Evolutionary conservation across 2,329 filamentous ascomycete genomes (phyloP).

Genomic region (Botrytis hyacinthi): DNA sequence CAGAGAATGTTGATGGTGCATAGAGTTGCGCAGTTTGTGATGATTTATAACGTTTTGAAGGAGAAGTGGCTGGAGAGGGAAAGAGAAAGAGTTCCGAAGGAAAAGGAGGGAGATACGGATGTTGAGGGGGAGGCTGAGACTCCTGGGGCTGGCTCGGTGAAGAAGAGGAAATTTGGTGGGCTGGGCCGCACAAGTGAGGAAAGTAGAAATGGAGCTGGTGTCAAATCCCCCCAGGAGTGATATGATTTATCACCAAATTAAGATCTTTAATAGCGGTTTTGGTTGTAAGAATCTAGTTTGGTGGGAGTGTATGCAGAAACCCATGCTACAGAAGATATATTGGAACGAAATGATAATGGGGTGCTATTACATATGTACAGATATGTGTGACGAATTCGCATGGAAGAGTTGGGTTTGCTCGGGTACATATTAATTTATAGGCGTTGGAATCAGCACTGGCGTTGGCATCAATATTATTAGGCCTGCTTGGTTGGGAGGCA

Average conservation of each 20-base stretch:
- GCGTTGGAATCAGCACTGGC: not conserved
- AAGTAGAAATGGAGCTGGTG: not conserved
- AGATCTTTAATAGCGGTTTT: not conserved
- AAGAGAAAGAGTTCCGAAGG: not conserved
- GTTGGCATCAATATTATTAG: not conserved
- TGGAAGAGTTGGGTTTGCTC: not conserved
- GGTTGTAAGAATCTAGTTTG: not conserved
- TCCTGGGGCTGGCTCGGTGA: not conserved
- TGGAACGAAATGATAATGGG: not conserved
- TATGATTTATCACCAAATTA: not conserved
- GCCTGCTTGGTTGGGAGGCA: not conserved
- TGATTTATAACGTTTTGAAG: constrained; percentile 26
- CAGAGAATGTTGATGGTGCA: constrained; percentile 29
- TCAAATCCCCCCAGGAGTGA: not conserved
- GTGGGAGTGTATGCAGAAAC: not conserved
- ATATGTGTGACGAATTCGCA: constrained; percentile 9
- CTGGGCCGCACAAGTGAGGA: not conserved
- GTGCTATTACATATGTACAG: not conserved
- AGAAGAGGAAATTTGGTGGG: constrained; percentile 5
- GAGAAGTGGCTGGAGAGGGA: constrained; percentile 24
- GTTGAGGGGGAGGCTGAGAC: not conserved
- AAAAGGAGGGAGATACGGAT: not conserved
- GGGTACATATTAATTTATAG: not conserved
- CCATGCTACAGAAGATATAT: not conserved
- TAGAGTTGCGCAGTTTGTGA: constrained; percentile 21